Evolutionary conservation across 805 yeast species (phyloP).

Genomic region (Saccharomycopsis capsularis): DNA sequence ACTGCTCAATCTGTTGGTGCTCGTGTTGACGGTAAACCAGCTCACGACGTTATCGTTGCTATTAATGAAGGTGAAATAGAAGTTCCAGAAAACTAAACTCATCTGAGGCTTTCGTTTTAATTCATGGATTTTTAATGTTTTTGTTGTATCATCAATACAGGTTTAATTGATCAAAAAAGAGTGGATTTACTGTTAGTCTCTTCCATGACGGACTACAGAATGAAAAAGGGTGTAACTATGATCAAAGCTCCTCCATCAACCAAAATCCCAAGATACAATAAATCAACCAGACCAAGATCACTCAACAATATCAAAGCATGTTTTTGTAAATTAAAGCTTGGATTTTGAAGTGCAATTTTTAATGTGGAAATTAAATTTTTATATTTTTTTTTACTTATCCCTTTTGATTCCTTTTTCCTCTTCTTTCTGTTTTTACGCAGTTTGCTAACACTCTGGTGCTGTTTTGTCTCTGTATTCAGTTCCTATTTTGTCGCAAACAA

Average conservation of each 20-base stretch:
- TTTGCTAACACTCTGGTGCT: slow-evolving; percentile 95
- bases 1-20: slow-evolving; percentile 99
- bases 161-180: slow-evolving; percentile 6
- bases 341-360: no score
- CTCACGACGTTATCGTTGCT: slow-evolving; percentile 97
- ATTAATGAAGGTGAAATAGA: slow-evolving; percentile 98
- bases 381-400: neutral
- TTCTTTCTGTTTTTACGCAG: slow-evolving; percentile 27
- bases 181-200: neutral
- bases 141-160: slow-evolving; percentile 14
- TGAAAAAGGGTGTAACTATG: neutral
- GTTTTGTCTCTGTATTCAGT: slow-evolving; percentile 50
- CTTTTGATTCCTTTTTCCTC: slow-evolving; percentile 1
- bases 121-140: slow-evolving; percentile 1
- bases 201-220: neutral
- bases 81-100: slow-evolving; percentile 68
- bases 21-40: slow-evolving; percentile 99
- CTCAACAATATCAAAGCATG: no score
- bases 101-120: slow-evolving; percentile 9
- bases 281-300: no score
- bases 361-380: no score
- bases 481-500: slow-evolving; percentile 92
- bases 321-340: no score
- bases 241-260: no score
- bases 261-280: no score